These are phyloP conservation scores for Gaillardinia entomophila DNA, from an alignment of 805 yeast species.

Conservation along the genomic window DNA sequence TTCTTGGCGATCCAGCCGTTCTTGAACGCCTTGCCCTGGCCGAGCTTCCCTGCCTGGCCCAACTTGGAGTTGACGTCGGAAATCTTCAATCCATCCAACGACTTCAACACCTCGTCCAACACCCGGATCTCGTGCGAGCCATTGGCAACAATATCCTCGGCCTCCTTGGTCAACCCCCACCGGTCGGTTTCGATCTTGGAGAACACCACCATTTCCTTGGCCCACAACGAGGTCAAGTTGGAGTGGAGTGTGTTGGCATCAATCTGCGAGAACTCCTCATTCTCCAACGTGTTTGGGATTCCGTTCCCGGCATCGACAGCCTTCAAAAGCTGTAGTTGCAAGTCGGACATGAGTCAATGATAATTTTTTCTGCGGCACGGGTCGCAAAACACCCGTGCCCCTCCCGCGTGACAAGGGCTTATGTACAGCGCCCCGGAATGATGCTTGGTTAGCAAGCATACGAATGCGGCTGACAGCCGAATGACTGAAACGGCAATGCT, in stretches of 20 bases:
- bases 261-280: conserved; percentile 52
- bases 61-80: conserved; percentile 65
- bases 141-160: conserved; percentile 63
- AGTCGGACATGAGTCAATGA: conserved; percentile 72
- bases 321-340: conserved; percentile 60
- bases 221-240: conserved; percentile 81
- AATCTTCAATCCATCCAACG: conserved; percentile 76
- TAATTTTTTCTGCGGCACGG: too few relatives aligned
- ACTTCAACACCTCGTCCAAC: conserved; percentile 63
- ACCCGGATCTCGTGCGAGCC: conserved; percentile 92
- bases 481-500: too few relatives aligned
- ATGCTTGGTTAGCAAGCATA: too few relatives aligned
- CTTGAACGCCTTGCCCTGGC: conserved; percentile 96
- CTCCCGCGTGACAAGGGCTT: too few relatives aligned
- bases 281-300: conserved; percentile 62
- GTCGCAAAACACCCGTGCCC: too few relatives aligned
- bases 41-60: conserved; percentile 83
- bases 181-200: conserved; percentile 67
- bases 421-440: too few relatives aligned
- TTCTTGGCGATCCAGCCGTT: conserved; percentile 93
- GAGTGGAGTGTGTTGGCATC: conserved; percentile 66
- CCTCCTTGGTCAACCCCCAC: conserved; percentile 78
- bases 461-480: too few relatives aligned
- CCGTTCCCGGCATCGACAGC: conserved; percentile 51
- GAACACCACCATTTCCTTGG: conserved; percentile 75